Base-by-base conservation (phyloP, 2,329 filamentous ascomycete genomes). In the Fusarium acutatum region DNA sequence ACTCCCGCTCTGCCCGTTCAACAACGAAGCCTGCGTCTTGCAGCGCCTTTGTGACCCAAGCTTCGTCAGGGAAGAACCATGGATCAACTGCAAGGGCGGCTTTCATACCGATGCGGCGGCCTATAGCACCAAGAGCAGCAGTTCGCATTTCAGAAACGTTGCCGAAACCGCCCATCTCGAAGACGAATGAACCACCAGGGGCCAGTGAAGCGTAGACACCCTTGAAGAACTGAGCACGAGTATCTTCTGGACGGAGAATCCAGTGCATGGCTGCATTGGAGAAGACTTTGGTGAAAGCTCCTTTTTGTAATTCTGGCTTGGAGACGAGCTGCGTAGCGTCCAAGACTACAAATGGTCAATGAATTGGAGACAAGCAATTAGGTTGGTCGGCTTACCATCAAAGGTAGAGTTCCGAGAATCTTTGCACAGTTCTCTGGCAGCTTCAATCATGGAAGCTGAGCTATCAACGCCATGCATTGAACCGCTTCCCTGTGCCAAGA, bases 121-220 rank as follows among this genome's bases (percentile, higher is more conserved):
- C 80, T 3, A 92, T 82, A 4, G 87, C 87, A 22, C 84, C 83
- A 8, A 91, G 81, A 13, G 93, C 82, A 5, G 89, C 89, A 1
- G 88, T 84, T 34, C 88, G 86, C 73, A 92, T 87, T 80, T 93
- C 92, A 3, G 85, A 83, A 2, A 92, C 86, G 80, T 94, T 93
- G 26, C 92, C 92, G 56, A 90, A 86, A 1, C 91, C 92, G 59
- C 92, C 92, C 89, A 92, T 92, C 80, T 94, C 92, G 75, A 94
- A 93, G 15, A 88, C 86, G 66, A 94, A 90, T 1, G 75, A 76
- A 4, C 90, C 92, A 17, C 86, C 86, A 0, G 88, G 86, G 38
- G 83, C 84, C 5, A 94, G 84, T 2, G 87, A 83, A 14, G 81
- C 81, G 68, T 86, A 81, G 7, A 90, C 84, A 43, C 84, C 87